Evolutionary conservation across 1,284 basidiomycete genomes (phyloP), one percentile per base, ranked within the genome.

Genomic region (Ganoderma leucocontextum): DNA sequence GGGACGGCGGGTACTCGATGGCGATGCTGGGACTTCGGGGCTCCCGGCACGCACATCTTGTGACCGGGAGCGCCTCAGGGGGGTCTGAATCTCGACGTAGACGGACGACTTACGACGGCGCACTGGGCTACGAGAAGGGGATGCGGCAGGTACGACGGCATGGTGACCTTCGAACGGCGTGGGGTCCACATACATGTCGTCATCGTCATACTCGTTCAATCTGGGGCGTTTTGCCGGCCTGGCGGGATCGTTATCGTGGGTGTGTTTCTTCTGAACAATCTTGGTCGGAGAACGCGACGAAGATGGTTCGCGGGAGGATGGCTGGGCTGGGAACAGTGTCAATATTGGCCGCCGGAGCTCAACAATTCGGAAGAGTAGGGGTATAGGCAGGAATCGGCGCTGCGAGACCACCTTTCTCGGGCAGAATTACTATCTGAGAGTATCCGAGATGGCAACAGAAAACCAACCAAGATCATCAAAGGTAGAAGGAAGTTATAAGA

Each of bases 21-120:
- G 19, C 5, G 62, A 36, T 41, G 47, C 19, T 12, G 47, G 38
- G 19, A 17, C 55, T 22, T 58, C 35, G 9, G 38, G 49, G 22
- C 29, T 17, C 19, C 42, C 38, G 25, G 53, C 12, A 22, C 44
- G 49, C 25, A 35, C 10, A 17, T 25, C 22, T 35, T 29, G 55
- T 6, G 58, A 60, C 19, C 39, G 58, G 22, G 19, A 25, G 29
- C 39, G 63, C 9, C 44, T 53, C 17, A 57, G 25, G 36, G 13
- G 61, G 6, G 29, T 42, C 13, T 52, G 57, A 6, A 69, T 36
- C 25, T 68, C 67, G 7, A 69, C 65, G 41, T 62, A 65, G 22
- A 71, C 70, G 35, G 52, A 63, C 3, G 58, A 60, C 47, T 60
- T 47, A 36, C 41, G 67, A 60, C 38, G 58, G 36, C 58, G 58